phyloP scores from a whole-genome alignment of 441 rosid species.

The Raphanus hybrid region DNA sequence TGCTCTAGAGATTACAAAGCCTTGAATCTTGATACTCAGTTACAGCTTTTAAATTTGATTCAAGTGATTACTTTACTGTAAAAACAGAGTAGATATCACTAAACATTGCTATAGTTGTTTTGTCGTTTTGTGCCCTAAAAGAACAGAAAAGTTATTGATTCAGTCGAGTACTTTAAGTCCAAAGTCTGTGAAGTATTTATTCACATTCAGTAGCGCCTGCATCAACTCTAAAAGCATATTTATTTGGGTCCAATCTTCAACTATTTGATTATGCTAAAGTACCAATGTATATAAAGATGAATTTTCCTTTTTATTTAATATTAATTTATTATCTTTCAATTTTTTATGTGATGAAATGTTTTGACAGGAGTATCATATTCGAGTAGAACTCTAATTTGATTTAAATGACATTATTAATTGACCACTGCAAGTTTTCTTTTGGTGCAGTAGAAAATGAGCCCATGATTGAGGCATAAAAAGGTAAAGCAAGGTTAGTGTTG shows the following conservation, averaged over 20 bases:
- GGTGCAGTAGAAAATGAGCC: conserved; percentile 28
- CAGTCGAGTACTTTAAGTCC: conserved; percentile 29
- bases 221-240: conserved; percentile 37
- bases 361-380: conserved; percentile 39
- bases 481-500: conserved; percentile 40
- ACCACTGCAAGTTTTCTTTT: conserved; percentile 26
- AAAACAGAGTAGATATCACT: conserved; percentile 22
- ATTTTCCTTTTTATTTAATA: conserved; percentile 7
- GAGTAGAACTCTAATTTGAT: conserved; percentile 25
- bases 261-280: conserved; percentile 37
- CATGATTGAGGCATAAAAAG: conserved; percentile 39
- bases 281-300: conserved; percentile 21
- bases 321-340: conserved; percentile 13
- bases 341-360: conserved; percentile 12
- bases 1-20: conserved; percentile 4
- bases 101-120: neutral
- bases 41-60: conserved; percentile 5
- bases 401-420: conserved; percentile 17
- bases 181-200: conserved; percentile 24
- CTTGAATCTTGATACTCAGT: neutral
- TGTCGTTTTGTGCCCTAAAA: conserved; percentile 18
- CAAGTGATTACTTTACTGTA: conserved; percentile 14
- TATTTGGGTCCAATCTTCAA: conserved; percentile 31
- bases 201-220: conserved; percentile 38
- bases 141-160: conserved; percentile 27